Evolutionary conservation across 345 rosid genomes (phyloP).

Genomic region (Passiflora organensis): DNA sequence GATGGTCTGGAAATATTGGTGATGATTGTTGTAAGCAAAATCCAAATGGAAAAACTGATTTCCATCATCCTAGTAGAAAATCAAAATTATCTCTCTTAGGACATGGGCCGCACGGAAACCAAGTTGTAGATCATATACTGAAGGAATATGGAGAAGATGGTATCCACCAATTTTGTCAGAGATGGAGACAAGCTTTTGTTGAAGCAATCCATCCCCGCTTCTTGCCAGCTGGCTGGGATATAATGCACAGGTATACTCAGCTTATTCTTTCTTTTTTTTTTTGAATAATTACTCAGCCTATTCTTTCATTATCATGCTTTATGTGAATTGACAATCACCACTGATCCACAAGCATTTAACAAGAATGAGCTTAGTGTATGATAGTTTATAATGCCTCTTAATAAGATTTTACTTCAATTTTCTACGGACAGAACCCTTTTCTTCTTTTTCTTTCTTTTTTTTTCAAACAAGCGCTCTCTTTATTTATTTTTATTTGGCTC

Average conservation of each 20-base stretch:
- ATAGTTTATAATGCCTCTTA: no score
- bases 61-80: conserved; percentile 32
- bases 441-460: no score
- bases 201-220: conserved; percentile 72
- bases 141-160: conserved; percentile 71
- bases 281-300: not conserved
- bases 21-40: conserved; percentile 20
- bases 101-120: conserved; percentile 95
- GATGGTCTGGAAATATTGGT: conserved; percentile 19
- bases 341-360: no score
- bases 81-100: conserved; percentile 76
- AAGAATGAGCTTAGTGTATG: no score
- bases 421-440: no score
- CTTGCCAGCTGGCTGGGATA: conserved; percentile 88
- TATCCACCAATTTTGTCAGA: conserved; percentile 66
- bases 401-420: no score
- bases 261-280: not conserved
- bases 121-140: conserved; percentile 66
- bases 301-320: not conserved
- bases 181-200: conserved; percentile 92
- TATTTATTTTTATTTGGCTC: no score
- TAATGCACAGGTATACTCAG: conserved; percentile 82
- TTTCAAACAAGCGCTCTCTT: no score
- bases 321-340: no score
- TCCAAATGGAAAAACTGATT: conserved; percentile 19